These are phyloP conservation scores for Begonia loranthoides DNA, from an alignment of 306 rosid species.

Conservation along the genomic window DNA sequence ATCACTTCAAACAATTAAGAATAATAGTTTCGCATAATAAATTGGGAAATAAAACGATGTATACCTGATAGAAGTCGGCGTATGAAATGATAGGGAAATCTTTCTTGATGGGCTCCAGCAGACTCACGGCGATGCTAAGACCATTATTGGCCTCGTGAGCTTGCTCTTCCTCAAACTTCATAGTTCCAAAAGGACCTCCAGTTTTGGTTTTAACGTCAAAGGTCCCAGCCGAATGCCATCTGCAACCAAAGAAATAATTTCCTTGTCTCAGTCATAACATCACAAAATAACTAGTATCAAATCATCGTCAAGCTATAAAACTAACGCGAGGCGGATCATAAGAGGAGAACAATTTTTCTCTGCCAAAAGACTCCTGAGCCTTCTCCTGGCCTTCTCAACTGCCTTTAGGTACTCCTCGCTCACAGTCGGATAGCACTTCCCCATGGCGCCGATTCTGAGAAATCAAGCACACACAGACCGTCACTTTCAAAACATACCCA, in stretches of 20 bases:
- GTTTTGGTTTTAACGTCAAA: slow-evolving; percentile 33
- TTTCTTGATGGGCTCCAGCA: slow-evolving; percentile 41
- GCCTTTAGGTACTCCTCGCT: slow-evolving; percentile 38
- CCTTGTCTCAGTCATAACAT: no score
- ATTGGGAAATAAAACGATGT: not conserved
- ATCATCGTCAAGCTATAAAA: not conserved
- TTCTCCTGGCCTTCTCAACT: slow-evolving; percentile 40
- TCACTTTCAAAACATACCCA: not conserved
- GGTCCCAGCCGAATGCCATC: slow-evolving; percentile 69
- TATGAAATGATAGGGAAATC: slow-evolving; percentile 35
- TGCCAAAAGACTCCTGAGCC: slow-evolving; percentile 43
- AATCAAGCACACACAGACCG: no score
- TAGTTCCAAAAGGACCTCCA: slow-evolving; percentile 52
- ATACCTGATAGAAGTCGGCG: slow-evolving; percentile 47
- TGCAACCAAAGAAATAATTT: slow-evolving; percentile 4
- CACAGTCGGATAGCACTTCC: slow-evolving; percentile 34
- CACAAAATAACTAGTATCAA: not conserved
- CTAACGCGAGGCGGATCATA: slow-evolving; percentile 49
- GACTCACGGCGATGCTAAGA: slow-evolving; percentile 39
- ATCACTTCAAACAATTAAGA: no score
- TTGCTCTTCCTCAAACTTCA: slow-evolving; percentile 37
- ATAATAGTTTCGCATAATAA: not conserved
- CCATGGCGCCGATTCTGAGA: slow-evolving; percentile 22
- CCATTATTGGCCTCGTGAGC: slow-evolving; percentile 49
- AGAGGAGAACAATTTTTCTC: slow-evolving; percentile 55